Evolutionary conservation across 2,329 filamentous ascomycete species (phyloP).

Genomic region (Exophiala dermatitidis): DNA sequence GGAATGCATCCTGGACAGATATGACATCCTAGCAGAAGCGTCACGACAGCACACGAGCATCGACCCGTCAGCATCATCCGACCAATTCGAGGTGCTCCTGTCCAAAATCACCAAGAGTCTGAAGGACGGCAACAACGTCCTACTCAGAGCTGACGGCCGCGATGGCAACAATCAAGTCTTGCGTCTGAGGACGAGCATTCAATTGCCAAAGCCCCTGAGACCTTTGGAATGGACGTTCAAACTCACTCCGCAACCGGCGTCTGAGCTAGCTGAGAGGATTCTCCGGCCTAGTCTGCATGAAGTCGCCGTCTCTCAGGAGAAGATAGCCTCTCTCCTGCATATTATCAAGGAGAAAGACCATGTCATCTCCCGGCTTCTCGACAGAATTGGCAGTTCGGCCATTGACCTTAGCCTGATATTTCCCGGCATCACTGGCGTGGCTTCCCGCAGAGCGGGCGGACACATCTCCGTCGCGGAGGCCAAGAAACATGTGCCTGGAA

Average conservation of each 20-base stretch:
- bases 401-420: slow-evolving; percentile 52
- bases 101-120: slow-evolving; percentile 49
- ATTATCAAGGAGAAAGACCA: slow-evolving; percentile 53
- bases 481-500: slow-evolving; percentile 48
- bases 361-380: slow-evolving; percentile 51
- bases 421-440: slow-evolving; percentile 45
- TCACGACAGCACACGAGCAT: slow-evolving; percentile 47
- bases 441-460: slow-evolving; percentile 36
- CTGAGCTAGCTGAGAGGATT: slow-evolving; percentile 43
- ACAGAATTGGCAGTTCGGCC: slow-evolving; percentile 51
- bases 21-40: slow-evolving; percentile 45
- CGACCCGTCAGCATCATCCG: slow-evolving; percentile 51
- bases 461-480: slow-evolving; percentile 43
- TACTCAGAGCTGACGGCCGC: slow-evolving; percentile 24
- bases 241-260: slow-evolving; percentile 38
- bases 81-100: slow-evolving; percentile 51
- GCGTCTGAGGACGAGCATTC: slow-evolving; percentile 41
- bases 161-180: slow-evolving; percentile 32
- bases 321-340: slow-evolving; percentile 44
- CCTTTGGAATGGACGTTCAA: slow-evolving; percentile 47
- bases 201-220: slow-evolving; percentile 48
- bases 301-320: slow-evolving; percentile 41
- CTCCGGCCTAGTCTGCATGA: slow-evolving; percentile 48
- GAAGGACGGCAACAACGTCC: slow-evolving; percentile 26
- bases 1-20: slow-evolving; percentile 44